Percentiles rank a stretch among this genome's conserved stretches.
Conservation (phyloP, 768 basidiomycete genomes). For the Clavaria fumosa region DNA sequence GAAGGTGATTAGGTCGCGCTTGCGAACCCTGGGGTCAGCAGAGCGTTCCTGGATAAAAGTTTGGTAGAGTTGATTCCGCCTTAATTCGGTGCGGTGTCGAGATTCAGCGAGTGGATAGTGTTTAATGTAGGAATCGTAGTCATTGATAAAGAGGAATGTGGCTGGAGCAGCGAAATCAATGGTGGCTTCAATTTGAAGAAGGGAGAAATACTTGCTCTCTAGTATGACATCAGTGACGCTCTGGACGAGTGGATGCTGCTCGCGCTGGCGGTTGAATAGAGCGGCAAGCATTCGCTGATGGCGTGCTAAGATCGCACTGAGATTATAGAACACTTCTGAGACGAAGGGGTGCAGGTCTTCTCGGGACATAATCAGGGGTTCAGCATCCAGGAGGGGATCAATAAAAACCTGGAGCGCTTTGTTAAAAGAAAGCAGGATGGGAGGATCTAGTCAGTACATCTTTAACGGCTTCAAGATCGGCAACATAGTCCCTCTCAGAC, state of each 20-base stretch:
- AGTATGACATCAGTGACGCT: slow-evolving; percentile 79
- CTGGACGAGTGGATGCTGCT: slow-evolving; percentile 72
- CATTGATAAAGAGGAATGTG: slow-evolving; percentile 32
- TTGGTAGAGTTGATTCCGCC: slow-evolving; percentile 50
- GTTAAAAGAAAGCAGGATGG: slow-evolving; percentile 1
- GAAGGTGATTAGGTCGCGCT: slow-evolving; percentile 68
- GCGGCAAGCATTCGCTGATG: slow-evolving; percentile 55
- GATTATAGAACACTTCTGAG: slow-evolving; percentile 71
- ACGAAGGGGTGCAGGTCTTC: slow-evolving; percentile 50
- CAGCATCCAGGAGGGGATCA: slow-evolving; percentile 38
- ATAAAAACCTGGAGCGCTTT: slow-evolving; percentile 47
- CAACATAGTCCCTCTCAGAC: slow-evolving; percentile 77
- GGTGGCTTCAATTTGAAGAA: too few species aligned
- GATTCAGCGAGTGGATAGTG: slow-evolving; percentile 81
- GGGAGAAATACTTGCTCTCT: slow-evolving; percentile 35
- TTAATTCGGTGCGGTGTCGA: slow-evolving; percentile 61
- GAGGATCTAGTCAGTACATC: slow-evolving; percentile 23
- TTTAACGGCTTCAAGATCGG: slow-evolving; percentile 57
- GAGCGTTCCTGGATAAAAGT: slow-evolving; percentile 48
- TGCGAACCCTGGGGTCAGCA: slow-evolving; percentile 48
- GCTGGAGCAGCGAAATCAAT: slow-evolving; percentile 21
- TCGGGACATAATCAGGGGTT: slow-evolving; percentile 50
- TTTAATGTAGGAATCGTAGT: slow-evolving; percentile 75
- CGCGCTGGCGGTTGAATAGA: slow-evolving; percentile 67
- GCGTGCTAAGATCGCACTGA: slow-evolving; percentile 47